Evolutionary conservation across 345 rosid species (phyloP), one percentile per base, ranked within the genome.

Genomic region (Brassica carinata): DNA sequence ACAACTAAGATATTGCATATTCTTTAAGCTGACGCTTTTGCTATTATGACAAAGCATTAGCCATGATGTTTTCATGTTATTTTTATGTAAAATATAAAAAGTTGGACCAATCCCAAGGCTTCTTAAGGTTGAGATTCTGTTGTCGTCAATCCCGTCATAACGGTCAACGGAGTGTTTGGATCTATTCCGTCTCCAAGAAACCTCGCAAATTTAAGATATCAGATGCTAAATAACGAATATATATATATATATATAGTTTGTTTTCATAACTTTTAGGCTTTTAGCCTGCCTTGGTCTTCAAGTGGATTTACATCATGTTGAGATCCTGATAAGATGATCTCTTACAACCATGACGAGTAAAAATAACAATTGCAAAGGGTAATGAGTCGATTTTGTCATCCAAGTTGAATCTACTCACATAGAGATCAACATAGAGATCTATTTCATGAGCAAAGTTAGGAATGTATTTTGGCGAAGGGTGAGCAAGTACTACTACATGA

Each of bases 11-110:
- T 34, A 33, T 34, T 57, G 40, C 73, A 34, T 76, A 55, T 76
- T 57, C 7, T 76, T 55, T 55, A 31, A 34, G 72, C 40, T 76
- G 26, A 76, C 79, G 57, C 72, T 75, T 75, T 55, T 34, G 72
- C 66, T 75, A 67, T 75, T 75, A 53, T 55, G 72, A 67, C 23
- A 75, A 67, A 67, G 72, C 57, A 34, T n/a, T 67, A 53, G 3
- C 34, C 71, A 65, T 64, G 5, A 43, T 67, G 57, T 67, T 68
- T 23, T 67, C 29, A 57, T 36, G 38, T 27, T 69, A 27, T 23
- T 76, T 76, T 65, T 45, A 75, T 65, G 34, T 7, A 55, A 55
- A 55, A 55, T 51, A 26, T 33, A 64, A 51, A 31, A 7, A 8
- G 2, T 43, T 7, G 65, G 27, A 75, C 65, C 65, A 66, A 53